Evolutionary conservation across 2,329 filamentous ascomycete species (phyloP).

Genomic region (Tympanopsis confertula): DNA sequence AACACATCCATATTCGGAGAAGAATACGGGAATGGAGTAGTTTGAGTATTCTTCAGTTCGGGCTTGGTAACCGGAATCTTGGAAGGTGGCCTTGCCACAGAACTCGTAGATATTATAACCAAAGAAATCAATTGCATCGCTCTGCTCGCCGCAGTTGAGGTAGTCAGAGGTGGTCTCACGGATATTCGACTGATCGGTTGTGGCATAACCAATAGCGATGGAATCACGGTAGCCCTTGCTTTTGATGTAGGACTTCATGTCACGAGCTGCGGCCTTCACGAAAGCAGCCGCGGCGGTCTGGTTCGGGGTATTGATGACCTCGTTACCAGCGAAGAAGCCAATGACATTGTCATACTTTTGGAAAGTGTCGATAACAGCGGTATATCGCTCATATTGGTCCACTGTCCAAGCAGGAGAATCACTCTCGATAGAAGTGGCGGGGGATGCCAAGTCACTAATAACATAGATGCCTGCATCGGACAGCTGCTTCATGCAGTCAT

Average conservation of each 20-base stretch:
- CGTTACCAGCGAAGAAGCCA: conserved; percentile 58
- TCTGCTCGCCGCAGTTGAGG: conserved; percentile 40
- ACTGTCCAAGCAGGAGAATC: conserved; percentile 40
- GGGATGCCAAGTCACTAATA: conserved; percentile 44
- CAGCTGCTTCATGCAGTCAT: conserved; percentile 52
- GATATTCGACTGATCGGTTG: conserved; percentile 50
- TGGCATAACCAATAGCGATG: conserved; percentile 61
- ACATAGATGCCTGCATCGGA: conserved; percentile 56
- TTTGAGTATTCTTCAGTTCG: conserved; percentile 45
- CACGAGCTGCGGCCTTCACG: conserved; percentile 45
- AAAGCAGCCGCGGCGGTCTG: conserved; percentile 38
- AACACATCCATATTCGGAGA: conserved; percentile 59
- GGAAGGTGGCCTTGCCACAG: conserved; percentile 41
- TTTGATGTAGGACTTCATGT: conserved; percentile 57
- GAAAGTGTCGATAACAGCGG: conserved; percentile 50
- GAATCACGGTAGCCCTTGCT: conserved; percentile 35
- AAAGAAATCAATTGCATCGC: conserved; percentile 45
- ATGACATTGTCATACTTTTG: conserved; percentile 54
- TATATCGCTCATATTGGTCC: conserved; percentile 43
- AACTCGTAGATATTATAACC: conserved; percentile 60
- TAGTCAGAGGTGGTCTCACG: conserved; percentile 49
- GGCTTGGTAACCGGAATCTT: conserved; percentile 38
- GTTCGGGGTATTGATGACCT: conserved; percentile 55
- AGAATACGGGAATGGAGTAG: conserved; percentile 49
- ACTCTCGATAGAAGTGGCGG: conserved; percentile 37